Evolutionary conservation across 176 grass and related monocot genomes (phyloP), one percentile per base, ranked within the genome.

Genomic region (Leersia perrieri): DNA sequence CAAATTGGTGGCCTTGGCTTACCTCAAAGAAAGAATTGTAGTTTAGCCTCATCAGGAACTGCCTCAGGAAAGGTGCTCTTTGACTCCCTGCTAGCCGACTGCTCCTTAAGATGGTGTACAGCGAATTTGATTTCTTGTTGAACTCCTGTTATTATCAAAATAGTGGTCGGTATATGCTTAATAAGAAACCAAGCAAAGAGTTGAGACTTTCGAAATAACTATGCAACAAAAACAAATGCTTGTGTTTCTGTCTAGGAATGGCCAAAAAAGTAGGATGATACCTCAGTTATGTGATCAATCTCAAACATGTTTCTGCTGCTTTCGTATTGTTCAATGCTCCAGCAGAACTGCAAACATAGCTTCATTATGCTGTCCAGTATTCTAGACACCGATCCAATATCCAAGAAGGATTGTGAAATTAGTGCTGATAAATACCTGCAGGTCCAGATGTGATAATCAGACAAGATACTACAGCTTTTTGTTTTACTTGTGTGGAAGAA

Each of bases 21-120:
- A 95, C 96, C 96, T 99, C 96, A 16, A 99, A 99, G 82, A 93
- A 99, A 65, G 84, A 88, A 63, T 99, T 99, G n/a, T 77, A 99
- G 51, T 99, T 99, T 9, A 99, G 65, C 33, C 96, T 88, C 92
- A 95, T 99, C 40, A 99, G 88, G 73, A 95, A 95, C 74, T 98
- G 96, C 58, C 96, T 88, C 22, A 98, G 64, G 63, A 95, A 99
- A 79, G 92, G 96, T 16, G 96, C 92, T 83, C 96, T 88, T 81
- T 99, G 92, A 63, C 88, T 93, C 53, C 92, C 92, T 5, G 92
- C 90, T 2, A 99, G 89, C 29, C 90, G 92, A 51, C 92, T 99
- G n/a, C 92, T 99, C 20, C 92, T 83, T 66, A 99, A 73, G 76
- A 99, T 95, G 7, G 96, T 99, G 73, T 99, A 99, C 11, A 95